Conservation (phyloP, 2,329 filamentous ascomycete genomes). For the Alternaria alternata region DNA sequence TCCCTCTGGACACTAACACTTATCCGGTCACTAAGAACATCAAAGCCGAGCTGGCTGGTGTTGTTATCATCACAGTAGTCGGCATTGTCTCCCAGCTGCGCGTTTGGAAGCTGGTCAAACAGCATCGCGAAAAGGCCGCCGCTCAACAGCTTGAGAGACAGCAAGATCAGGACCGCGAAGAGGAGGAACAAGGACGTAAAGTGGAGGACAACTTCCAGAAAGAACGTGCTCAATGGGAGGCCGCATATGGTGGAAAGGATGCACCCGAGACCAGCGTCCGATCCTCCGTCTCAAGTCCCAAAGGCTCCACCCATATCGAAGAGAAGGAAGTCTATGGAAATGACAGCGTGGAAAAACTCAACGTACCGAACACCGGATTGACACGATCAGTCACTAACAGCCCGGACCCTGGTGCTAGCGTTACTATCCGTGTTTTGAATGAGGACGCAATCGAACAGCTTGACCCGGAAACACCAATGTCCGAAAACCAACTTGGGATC, state of each 20-base stretch:
- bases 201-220: constrained; percentile 69
- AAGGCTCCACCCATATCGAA: constrained; percentile 43
- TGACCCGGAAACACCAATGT: constrained; percentile 41
- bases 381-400: constrained; percentile 47
- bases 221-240: constrained; percentile 78
- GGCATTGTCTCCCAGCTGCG: constrained; percentile 86
- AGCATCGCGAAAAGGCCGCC: constrained; percentile 58
- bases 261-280: constrained; percentile 62
- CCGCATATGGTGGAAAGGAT: constrained; percentile 71
- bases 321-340: constrained; percentile 52
- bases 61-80: constrained; percentile 75
- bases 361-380: constrained; percentile 58
- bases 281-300: constrained; percentile 47
- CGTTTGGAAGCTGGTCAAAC: constrained; percentile 80
- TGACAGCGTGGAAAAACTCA: constrained; percentile 64
- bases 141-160: constrained; percentile 59
- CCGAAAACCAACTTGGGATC: constrained; percentile 17
- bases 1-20: constrained; percentile 76
- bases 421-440: constrained; percentile 63
- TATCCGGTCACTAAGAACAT: constrained; percentile 90
- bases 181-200: constrained; percentile 73
- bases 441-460: constrained; percentile 57
- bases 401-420: constrained; percentile 49
- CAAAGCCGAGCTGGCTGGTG: constrained; percentile 80
- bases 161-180: constrained; percentile 69